Evolutionary conservation across 768 basidiomycete genomes (phyloP), one percentile per base, ranked within the genome.

Genomic region (Kondoa malvinella): DNA sequence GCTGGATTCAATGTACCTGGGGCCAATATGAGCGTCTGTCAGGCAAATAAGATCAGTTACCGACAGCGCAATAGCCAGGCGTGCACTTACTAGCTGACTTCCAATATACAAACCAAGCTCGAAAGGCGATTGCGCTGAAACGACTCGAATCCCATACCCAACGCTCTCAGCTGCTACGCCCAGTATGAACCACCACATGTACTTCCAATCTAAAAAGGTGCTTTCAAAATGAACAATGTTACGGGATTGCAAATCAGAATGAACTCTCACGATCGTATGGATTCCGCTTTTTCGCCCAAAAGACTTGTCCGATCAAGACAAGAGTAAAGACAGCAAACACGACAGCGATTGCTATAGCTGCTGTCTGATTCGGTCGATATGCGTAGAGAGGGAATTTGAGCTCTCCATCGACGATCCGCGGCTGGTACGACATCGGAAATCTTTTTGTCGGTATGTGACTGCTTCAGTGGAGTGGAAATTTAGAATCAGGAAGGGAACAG

Each of bases 281-380:
- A 8, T 25, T 25, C 50, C 8, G 58, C 12, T 31, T 3, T 33
- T 63, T 63, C 61, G 29, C n/a, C n/a, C 61, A 3, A 3, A 4
- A 63, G 3, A 14, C n/a, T 32, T 63, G 61, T 8, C 8, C 3
- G 29, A 63, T 31, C 61, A 30, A 4, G n/a, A 30, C 27, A 16
- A 63, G 15, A 33, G 61, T 33, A 27, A 63, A 33, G 30, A 32
- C 27, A n/a, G 61, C 61, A 63, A 63, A 63, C n/a, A 32, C n/a
- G 3, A n/a, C 15, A 16, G 61, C 61, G 17, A 63, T 29, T 15
- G 27, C 61, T 27, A 32, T 63, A 8, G 29, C n/a, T 8, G 61
- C 61, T 15, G 61, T 33, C 15, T 17, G 15, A 34, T 63, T 63
- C 8, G 61, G 61, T 17, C 3, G n/a, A 33, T 63, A 63, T 16